These are phyloP conservation scores for Nidula microcarpa DNA, from an alignment of 768 basidiomycete species.

Conservation along the genomic window DNA sequence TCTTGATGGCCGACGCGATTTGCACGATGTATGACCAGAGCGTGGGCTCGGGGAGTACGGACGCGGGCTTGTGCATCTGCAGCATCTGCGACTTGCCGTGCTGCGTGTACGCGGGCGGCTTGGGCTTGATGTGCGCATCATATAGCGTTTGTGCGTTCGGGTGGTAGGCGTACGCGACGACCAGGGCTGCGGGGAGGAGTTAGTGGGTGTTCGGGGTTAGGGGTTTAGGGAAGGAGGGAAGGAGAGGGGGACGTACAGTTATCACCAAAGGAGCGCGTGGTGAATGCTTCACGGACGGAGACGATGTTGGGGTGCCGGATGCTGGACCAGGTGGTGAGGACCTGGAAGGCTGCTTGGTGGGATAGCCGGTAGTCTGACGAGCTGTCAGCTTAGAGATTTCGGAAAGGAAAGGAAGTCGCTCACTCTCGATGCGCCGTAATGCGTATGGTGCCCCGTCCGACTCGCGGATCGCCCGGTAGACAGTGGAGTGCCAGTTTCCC, in stretches of 20 bases:
- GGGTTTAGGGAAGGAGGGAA: neutral
- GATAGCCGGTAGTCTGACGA: constrained; percentile 75
- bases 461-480: constrained; percentile 78
- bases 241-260: constrained; percentile 59
- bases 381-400: constrained; percentile 6
- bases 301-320: constrained; percentile 87
- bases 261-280: constrained; percentile 88
- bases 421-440: constrained; percentile 86
- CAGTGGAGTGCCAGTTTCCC: constrained; percentile 79
- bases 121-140: constrained; percentile 71
- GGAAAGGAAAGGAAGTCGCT: constrained; percentile 17
- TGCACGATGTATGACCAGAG: constrained; percentile 95
- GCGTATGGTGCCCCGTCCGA: constrained; percentile 77
- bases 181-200: constrained; percentile 55
- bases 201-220: neutral
- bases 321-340: constrained; percentile 83
- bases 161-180: constrained; percentile 89
- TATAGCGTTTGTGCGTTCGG: constrained; percentile 79
- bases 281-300: constrained; percentile 87
- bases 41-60: constrained; percentile 67
- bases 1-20: constrained; percentile 82
- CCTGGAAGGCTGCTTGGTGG: constrained; percentile 75
- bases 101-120: constrained; percentile 27
- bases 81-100: constrained; percentile 15
- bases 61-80: constrained; percentile 10